phyloP scores from a whole-genome alignment of 2,329 filamentous ascomycete species.

The Cadophora gregata region DNA sequence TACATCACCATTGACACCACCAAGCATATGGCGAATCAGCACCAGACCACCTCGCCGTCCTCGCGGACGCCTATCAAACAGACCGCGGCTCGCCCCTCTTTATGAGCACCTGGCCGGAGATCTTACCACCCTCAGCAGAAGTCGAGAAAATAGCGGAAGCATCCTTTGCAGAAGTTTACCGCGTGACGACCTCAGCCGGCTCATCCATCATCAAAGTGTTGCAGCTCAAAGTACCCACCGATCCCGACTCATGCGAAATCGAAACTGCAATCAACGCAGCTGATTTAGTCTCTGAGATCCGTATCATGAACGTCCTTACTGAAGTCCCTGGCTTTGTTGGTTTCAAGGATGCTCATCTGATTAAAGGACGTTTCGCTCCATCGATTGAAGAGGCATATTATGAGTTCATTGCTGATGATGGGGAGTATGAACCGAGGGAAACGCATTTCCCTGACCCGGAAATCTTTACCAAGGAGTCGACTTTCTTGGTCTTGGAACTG shows the following conservation, averaged over 20 bases:
- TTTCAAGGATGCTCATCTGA: constrained; percentile 68
- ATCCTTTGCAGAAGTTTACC: constrained; percentile 70
- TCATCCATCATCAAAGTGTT: constrained; percentile 71
- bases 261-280: constrained; percentile 42
- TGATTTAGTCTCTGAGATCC: constrained; percentile 63
- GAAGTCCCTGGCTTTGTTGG: constrained; percentile 69
- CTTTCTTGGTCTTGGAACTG: constrained; percentile 66
- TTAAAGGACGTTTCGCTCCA: constrained; percentile 56
- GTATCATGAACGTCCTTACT: constrained; percentile 68
- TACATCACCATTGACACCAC: background rate
- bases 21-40: constrained; percentile 11
- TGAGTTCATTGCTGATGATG: constrained; percentile 11
- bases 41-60: constrained; percentile 29
- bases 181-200: constrained; percentile 62
- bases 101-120: constrained; percentile 55
- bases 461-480: constrained; percentile 61
- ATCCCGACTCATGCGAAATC: constrained; percentile 30
- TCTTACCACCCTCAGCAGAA: constrained; percentile 58
- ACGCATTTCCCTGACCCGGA: constrained; percentile 65
- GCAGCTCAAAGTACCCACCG: constrained; percentile 51
- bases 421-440: constrained; percentile 45
- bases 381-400: constrained; percentile 49
- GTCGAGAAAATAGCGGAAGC: constrained; percentile 71
- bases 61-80: constrained; percentile 32
- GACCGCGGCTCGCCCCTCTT: constrained; percentile 28